Base-by-base conservation (phyloP, 179 eudicot genomes). In the Heliamphora pulchella region DNA sequence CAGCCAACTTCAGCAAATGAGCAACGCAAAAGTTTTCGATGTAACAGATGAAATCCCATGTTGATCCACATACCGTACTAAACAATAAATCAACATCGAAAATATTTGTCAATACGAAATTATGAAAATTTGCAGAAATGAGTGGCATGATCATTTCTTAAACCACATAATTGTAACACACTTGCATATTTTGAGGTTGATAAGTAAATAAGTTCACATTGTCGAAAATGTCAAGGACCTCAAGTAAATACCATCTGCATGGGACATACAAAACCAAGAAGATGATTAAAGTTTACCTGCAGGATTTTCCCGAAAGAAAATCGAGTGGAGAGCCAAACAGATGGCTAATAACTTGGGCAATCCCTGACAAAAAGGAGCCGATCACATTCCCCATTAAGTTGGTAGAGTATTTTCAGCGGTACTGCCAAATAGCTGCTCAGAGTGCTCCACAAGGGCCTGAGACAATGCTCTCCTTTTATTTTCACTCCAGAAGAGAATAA, bases 1-100 rank as follows among this genome's bases (percentile, higher is more conserved):
- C 75, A 46, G 80, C 87, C 79, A 86, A 79, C 83, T 89, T 89
- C 63, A 88, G 44, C 78, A 89, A 78, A 70, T 88, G 86, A 39
- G 85, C 62, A 39, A 89, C 59, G 81, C 89, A 89, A 81, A 89
- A 89, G 72, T 89, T 86, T 41, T 89, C 92, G 72, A 88, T 84
- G 83, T 89, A 89, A 71, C 92, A 89, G 3, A 71, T 46, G 71
- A 89, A 18, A 77, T 89, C 92, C 92, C 92, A 86, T 79, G 86
- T 89, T 76, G 87, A 77, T 2, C 74, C 85, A 76, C 92, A 89
- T 39, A 68, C 61, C 47, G 89, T 46, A 71, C 90, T 89, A 88
- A 68, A 73, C 47, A 77, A 67, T 15, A 18, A 18, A 74, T 31
- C 43, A 6, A 59, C 47, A 50, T 22, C 2, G 14, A 77, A 15